Percentiles rank a stretch among this genome's conserved stretches.
Evolutionary conservation across 208 protist species (phyloP).

Genomic region (Naegleria gruberi): DNA sequence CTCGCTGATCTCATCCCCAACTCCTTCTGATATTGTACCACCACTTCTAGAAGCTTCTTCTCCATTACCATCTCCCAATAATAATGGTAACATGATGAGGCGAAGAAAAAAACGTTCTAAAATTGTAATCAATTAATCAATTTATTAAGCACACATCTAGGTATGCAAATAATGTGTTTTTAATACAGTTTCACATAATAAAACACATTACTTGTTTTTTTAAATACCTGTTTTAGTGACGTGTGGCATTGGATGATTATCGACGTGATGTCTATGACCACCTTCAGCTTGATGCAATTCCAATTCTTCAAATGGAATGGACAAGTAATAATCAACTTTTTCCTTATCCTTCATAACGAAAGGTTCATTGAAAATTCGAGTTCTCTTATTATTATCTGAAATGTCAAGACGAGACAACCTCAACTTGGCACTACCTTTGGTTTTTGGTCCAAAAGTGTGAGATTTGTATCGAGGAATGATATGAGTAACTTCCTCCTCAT

Average conservation of each 20-base stretch:
- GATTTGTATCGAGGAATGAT: neutral
- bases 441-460: neutral
- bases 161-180: too few species aligned
- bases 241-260: neutral
- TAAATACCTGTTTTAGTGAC: neutral
- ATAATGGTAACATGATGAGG: neutral
- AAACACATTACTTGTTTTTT: neutral
- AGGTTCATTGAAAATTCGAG: neutral
- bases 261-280: neutral
- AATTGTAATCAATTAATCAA: neutral
- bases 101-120: neutral
- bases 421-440: neutral
- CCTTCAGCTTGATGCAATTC: neutral
- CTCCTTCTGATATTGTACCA: too few species aligned
- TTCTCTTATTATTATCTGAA: neutral
- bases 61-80: too few species aligned
- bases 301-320: neutral
- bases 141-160: too few species aligned
- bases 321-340: neutral
- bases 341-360: neutral
- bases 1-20: too few species aligned
- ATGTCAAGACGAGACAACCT: neutral
- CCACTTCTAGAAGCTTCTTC: too few species aligned
- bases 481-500: neutral
- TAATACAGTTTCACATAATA: too few species aligned